Percentiles rank a stretch among this genome's conserved stretches.
These are phyloP conservation scores for Erysiphe pulchra DNA, from an alignment of 2,329 filamentous ascomycete species.

Conservation along the genomic window DNA sequence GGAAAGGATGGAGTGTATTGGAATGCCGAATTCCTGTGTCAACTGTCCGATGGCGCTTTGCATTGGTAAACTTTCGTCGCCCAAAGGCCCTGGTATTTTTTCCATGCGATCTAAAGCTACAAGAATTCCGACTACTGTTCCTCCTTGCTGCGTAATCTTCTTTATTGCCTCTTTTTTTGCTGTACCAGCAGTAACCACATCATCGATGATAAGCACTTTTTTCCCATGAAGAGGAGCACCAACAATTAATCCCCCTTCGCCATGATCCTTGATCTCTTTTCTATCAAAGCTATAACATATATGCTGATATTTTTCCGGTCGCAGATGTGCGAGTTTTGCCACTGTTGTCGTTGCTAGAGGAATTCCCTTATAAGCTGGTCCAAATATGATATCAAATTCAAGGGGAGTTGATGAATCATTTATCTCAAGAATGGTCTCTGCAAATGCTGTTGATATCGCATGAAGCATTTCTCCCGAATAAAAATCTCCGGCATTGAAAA, in stretches of 20 bases:
- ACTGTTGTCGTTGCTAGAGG: constrained; percentile 59
- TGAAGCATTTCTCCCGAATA: constrained; percentile 55
- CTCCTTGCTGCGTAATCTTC: constrained; percentile 69
- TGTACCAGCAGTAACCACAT: constrained; percentile 88
- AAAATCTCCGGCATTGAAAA: constrained; percentile 90
- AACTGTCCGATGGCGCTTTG: constrained; percentile 71
- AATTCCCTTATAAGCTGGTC: constrained; percentile 84
- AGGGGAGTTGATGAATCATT: constrained; percentile 17
- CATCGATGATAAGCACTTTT: constrained; percentile 74
- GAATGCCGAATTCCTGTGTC: constrained; percentile 57
- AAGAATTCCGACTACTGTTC: constrained; percentile 62
- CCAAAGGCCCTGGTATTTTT: constrained; percentile 40
- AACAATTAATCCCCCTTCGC: constrained; percentile 82
- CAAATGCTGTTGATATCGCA: constrained; percentile 61
- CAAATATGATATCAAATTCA: constrained; percentile 69
- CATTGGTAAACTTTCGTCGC: constrained; percentile 28
- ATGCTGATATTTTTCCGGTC: constrained; percentile 35
- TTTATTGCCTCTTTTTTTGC: constrained; percentile 80
- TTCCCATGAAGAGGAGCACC: constrained; percentile 67
- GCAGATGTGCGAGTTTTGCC: constrained; percentile 47
- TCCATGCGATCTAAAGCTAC: constrained; percentile 75
- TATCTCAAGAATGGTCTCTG: constrained; percentile 29
- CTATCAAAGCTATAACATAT: constrained; percentile 79
- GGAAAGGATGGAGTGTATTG: constrained; percentile 60
- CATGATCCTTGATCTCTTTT: constrained; percentile 90